A percentile compares a stretch with the other conserved stretches of the same genome.
Evolutionary conservation across 345 rosid genomes (phyloP).

Genomic region (Lepidium sativum): DNA sequence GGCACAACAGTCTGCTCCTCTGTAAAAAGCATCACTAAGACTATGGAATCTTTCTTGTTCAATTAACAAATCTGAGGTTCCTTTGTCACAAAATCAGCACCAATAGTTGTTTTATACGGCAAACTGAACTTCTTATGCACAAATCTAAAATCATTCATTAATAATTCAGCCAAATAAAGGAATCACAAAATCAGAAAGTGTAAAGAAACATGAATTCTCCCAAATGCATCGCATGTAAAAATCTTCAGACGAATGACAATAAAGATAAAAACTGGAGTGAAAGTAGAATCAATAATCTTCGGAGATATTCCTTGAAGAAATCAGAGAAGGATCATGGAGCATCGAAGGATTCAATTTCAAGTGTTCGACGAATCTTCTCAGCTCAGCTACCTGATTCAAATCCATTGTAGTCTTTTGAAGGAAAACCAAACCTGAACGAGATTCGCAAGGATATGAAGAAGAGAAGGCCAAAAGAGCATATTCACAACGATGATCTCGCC

Average conservation of each 20-base stretch:
- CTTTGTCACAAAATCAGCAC: constrained; percentile 96
- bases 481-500: too few species aligned
- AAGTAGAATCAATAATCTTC: constrained; percentile 29
- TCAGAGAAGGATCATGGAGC: constrained; percentile 51
- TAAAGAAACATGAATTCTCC: background rate
- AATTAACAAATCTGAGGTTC: constrained; percentile 88
- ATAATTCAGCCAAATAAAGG: background rate
- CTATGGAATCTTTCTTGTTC: constrained; percentile 96
- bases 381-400: constrained; percentile 36
- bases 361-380: constrained; percentile 34
- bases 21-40: constrained; percentile 92
- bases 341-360: constrained; percentile 61
- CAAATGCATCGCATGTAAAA: background rate
- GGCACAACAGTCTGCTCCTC: constrained; percentile 97
- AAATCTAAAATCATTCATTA: constrained; percentile 35
- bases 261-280: background rate
- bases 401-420: constrained; percentile 34
- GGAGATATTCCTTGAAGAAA: constrained; percentile 66
- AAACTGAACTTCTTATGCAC: constrained; percentile 92
- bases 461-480: too few species aligned
- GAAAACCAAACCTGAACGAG: too few species aligned
- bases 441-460: too few species aligned
- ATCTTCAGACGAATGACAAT: background rate
- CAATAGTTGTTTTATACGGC: constrained; percentile 96
- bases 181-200: background rate